Evolutionary conservation across 306 rosid genomes (phyloP).

Genomic region (Lotus japonicus): DNA sequence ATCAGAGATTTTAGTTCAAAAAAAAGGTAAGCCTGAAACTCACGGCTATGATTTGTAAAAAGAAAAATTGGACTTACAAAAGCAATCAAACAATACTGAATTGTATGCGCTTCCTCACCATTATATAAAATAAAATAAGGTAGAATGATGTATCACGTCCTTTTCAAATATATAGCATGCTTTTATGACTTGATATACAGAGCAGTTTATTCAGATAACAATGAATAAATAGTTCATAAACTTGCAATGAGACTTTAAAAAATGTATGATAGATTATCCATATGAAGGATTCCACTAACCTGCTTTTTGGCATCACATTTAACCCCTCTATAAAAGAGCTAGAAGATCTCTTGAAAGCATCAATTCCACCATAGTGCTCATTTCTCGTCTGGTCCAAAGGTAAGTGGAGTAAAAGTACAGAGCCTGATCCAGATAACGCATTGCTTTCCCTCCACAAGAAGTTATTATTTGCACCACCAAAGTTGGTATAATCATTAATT

Average conservation of each 20-base stretch:
- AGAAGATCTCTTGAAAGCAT: conserved; percentile 6
- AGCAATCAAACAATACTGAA: neutral
- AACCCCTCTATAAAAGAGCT: conserved; percentile 14
- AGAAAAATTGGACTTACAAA: neutral
- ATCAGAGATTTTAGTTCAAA: neutral
- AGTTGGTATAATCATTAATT: neutral
- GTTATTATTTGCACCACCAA: conserved; percentile 18
- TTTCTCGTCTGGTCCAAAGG: conserved; percentile 34
- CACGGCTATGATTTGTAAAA: neutral
- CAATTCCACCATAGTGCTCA: conserved; percentile 7
- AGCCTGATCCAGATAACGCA: conserved; percentile 47
- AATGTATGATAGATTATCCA: neutral
- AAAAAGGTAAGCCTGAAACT: neutral
- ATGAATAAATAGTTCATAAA: neutral
- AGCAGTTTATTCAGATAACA: neutral
- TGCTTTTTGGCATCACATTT: conserved; percentile 18
- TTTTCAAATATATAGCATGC: neutral
- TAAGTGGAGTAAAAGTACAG: conserved; percentile 57
- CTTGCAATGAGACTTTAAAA: neutral
- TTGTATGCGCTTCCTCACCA: neutral
- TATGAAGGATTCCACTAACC: conserved; percentile 36
- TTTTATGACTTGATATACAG: neutral
- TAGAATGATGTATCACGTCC: neutral
- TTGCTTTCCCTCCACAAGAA: conserved; percentile 38
- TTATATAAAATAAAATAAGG: neutral